Evolutionary conservation across 2,329 filamentous ascomycete species (phyloP).

Genomic region (Trichophyton verrucosum): DNA sequence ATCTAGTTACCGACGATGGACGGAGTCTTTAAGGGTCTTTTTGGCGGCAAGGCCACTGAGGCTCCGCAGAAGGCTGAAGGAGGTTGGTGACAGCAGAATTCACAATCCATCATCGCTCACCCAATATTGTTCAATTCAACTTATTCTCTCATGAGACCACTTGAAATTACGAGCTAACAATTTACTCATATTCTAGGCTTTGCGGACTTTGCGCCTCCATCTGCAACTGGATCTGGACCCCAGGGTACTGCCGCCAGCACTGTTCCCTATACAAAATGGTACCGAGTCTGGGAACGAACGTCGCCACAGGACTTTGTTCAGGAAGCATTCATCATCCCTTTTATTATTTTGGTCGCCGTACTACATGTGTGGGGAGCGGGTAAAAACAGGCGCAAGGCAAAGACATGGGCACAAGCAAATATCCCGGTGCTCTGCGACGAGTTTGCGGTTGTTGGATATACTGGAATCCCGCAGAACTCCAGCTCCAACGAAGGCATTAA

Average conservation of each 20-base stretch:
- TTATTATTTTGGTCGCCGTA: constrained; percentile 61
- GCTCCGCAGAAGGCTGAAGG: background rate
- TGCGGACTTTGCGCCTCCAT: constrained; percentile 11
- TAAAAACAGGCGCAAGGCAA: constrained; percentile 67
- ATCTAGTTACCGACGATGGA: background rate
- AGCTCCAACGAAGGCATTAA: constrained; percentile 6
- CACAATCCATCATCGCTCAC: background rate
- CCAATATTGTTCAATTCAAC: background rate
- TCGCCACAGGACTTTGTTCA: constrained; percentile 71
- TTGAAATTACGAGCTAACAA: background rate
- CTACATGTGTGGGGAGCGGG: constrained; percentile 72
- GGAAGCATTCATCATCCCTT: constrained; percentile 68
- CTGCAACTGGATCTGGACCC: constrained; percentile 20
- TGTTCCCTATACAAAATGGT: constrained; percentile 83
- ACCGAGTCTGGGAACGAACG: constrained; percentile 87
- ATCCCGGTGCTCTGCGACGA: constrained; percentile 60
- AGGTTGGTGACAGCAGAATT: background rate
- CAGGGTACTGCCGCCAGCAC: constrained; percentile 37
- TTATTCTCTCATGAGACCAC: background rate
- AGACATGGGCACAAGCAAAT: constrained; percentile 66
- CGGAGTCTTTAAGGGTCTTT: background rate
- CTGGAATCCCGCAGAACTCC: constrained; percentile 37
- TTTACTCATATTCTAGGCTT: constrained; percentile 6
- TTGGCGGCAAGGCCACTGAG: background rate
- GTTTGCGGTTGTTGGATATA: constrained; percentile 78